Base-by-base conservation (phyloP, 164 flowering plant genomes). In the Protea cynaroides region DNA sequence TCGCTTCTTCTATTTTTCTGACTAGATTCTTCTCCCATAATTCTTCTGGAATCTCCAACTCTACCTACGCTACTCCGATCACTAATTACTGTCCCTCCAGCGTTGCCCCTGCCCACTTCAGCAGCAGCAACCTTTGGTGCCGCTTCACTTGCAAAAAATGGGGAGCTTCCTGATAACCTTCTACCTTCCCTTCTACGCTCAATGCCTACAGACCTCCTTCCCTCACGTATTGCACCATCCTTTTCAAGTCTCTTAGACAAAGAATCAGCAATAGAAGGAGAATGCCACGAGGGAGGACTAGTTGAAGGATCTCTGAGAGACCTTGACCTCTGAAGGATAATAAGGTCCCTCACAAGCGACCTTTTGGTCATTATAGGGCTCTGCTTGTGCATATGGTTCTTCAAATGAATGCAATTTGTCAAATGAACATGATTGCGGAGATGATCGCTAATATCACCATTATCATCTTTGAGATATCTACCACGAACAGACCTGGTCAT, bases 331-430 rank as follows among this genome's bases (percentile, higher is more conserved):
- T 88, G 97, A 70, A 95, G 89, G 64, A 75, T 88, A 58, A 84
- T 76, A 24, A 95, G 96, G 71, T 88, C 99, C 82, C 90, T 83
- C 83, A 86, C 79, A 22, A 92, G 83, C 14, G 93, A 82, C 74
- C 88, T 79, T 63, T 92, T 97, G 4, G 90, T 76, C 70, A 83
- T 67, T 1, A 82, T 72, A 7, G 99, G 96, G 67, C 94, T 90
- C 14, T 86, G 86, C 76, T 80, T 82, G 65, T 88, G 97, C 96
- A 95, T 87, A 67, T 89, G 97, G 78, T 92, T 92, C 76, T 92
- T 95, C 84, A 95, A 76, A 76, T 95, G 97, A 70, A 88, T 92
- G 66, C 97, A 92, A 65, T 92, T 95, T 1, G 97, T 90, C 75
- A 92, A 80, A 76, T 92, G 97, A 21, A 92, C 87, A 67, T 95